Base-by-base conservation (phyloP, 2,329 filamentous ascomycete species). In the Fusarium foetens region DNA sequence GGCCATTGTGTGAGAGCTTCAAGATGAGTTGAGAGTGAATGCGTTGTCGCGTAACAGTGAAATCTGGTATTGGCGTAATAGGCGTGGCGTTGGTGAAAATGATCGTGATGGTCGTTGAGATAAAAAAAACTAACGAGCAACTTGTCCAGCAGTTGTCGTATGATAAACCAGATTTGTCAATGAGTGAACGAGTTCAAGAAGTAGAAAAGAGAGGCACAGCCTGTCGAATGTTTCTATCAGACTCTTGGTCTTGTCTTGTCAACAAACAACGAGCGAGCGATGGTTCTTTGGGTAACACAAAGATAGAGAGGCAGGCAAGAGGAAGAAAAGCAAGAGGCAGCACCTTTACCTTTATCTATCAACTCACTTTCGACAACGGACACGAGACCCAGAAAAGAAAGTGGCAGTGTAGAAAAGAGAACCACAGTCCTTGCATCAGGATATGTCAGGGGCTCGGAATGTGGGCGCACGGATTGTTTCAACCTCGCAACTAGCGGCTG, bases 391-490 rank as follows among this genome's bases (percentile, higher is more conserved):
- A 52, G 59, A 62, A 52, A 64, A 46, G 29, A 63, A 49, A 31
- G 49, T 41, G 31, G 31, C 46, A 39, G 43, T 49, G 51, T 53
- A 43, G 31, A 51, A 45, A 52, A 38, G 38, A 46, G 33, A 61
- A 39, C 42, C 36, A 63, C 66, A 38, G 54, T 70, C 61, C 55
- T 54, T 67, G 73, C 66, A 38, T 75, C 69, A 75, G 70, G 61
- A 63, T 61, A 42, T 66, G 58, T 49, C 55, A 67, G 62, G 72
- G 63, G 63, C 27, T 35, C 27, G 49, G 68, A 72, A 72, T 69
- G 71, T 65, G 64, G 64, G 58, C 55, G 70, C 74, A 76, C 74
- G 72, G 72, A 38, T 73, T 65, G 74, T 76, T 74, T 76, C 74
- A 76, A 72, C 62, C 41, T 61, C 52, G 57, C 48, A 59, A 71